A percentile compares a stretch with the other conserved stretches of the same genome.
These are phyloP conservation scores for Penicillium crystallinum DNA, from an alignment of 495 filamentous ascomycete genomes.

Conservation along the genomic window DNA sequence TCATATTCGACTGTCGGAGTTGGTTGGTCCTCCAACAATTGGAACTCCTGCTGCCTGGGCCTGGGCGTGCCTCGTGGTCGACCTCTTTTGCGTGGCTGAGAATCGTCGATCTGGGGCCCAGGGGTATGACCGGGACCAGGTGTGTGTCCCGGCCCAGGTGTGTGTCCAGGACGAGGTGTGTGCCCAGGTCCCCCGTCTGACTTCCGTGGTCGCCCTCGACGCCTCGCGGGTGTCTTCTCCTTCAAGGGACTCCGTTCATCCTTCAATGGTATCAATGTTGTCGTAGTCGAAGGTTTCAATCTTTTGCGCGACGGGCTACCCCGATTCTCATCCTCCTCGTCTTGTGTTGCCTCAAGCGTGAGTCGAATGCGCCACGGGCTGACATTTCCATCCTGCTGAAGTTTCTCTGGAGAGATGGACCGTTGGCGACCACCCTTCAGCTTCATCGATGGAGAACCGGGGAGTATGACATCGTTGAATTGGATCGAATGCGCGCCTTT, in stretches of 20 bases:
- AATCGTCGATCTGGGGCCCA: slow-evolving; percentile 5
- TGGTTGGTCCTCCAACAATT: slow-evolving; percentile 14
- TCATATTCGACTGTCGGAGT: slow-evolving; percentile 9
- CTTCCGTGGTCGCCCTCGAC: slow-evolving; percentile 45
- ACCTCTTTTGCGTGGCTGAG: slow-evolving; percentile 33
- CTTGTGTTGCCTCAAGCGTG: slow-evolving; percentile 53
- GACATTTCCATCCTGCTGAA: slow-evolving; percentile 30
- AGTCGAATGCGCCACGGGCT: slow-evolving; percentile 57
- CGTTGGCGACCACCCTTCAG: slow-evolving; percentile 25
- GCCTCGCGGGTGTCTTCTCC: slow-evolving; percentile 33
- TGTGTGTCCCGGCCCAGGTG: slow-evolving; percentile 2
- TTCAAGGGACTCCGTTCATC: slow-evolving; percentile 32
- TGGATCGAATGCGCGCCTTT: slow-evolving; percentile 41
- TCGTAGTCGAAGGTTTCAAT: slow-evolving; percentile 37
- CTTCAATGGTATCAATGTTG: slow-evolving; percentile 51
- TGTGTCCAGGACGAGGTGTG: slow-evolving; percentile 18
- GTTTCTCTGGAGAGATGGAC: slow-evolving; percentile 36
- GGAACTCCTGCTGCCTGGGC: slow-evolving; percentile 5
- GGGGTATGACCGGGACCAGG: neutral
- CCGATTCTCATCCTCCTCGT: slow-evolving; percentile 33
- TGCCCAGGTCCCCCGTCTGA: slow-evolving; percentile 37
- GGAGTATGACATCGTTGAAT: slow-evolving; percentile 44
- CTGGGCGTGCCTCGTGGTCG: slow-evolving; percentile 32
- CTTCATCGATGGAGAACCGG: slow-evolving; percentile 36
- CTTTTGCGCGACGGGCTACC: slow-evolving; percentile 33